phyloP scores from a whole-genome alignment of 441 rosid genomes.

The Gossypium lobatum region DNA sequence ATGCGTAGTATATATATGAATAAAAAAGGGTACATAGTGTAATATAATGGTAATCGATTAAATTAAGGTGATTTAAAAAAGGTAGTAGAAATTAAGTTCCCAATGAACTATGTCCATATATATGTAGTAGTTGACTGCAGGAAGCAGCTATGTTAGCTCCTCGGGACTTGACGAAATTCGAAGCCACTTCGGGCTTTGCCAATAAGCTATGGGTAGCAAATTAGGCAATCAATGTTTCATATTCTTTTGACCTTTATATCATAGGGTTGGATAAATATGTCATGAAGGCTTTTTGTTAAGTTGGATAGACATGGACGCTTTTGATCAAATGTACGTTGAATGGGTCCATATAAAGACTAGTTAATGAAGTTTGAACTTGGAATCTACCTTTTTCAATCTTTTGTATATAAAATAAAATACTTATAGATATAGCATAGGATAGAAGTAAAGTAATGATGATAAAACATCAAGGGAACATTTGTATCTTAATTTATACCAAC shows the following conservation, averaged over 20 bases:
- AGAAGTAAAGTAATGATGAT: neutral
- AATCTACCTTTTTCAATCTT: neutral
- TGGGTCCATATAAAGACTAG: neutral
- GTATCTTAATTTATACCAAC: neutral
- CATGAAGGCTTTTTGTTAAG: neutral
- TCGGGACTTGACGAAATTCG: neutral
- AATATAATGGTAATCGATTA: neutral
- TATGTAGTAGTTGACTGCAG: neutral
- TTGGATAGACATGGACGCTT: neutral
- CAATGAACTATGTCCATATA: neutral
- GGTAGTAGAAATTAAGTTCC: neutral
- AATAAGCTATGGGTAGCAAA: neutral
- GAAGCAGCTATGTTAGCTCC: neutral
- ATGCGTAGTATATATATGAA: neutral
- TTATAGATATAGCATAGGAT: neutral
- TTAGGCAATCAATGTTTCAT: neutral
- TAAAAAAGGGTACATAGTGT: neutral
- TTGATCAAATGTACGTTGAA: neutral
- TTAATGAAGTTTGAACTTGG: neutral
- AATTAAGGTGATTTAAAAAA: neutral
- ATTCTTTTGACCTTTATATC: neutral
- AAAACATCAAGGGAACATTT: neutral
- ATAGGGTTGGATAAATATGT: neutral
- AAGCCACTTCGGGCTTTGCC: neutral
- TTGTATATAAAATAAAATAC: neutral